A percentile compares a stretch with the other conserved stretches of the same genome.
phyloP scores from a whole-genome alignment of 202 grass and related monocot genomes.

The Dendrocalamus latiflorus region DNA sequence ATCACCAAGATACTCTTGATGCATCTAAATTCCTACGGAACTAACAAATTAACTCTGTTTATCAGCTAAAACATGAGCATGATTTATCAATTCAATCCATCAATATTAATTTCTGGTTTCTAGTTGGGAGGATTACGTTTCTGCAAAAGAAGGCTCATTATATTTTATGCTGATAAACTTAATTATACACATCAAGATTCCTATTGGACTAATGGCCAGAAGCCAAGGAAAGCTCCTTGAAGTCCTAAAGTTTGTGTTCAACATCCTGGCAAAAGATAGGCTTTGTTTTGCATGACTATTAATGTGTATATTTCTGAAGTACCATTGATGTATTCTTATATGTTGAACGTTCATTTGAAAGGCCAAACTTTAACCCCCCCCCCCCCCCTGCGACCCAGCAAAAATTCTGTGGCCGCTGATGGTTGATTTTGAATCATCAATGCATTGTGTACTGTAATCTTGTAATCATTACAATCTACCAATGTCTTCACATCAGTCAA shows the following conservation, averaged over 20 bases:
- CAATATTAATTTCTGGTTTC: neutral
- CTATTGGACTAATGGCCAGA: neutral
- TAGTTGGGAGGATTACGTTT: neutral
- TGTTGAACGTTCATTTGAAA: neutral
- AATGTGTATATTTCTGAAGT: slow-evolving; percentile 1
- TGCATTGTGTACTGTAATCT: neutral
- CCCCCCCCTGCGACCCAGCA: too few relatives aligned
- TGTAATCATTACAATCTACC: neutral
- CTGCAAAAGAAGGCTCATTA: neutral
- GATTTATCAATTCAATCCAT: neutral
- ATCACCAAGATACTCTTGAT: neutral
- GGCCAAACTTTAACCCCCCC: neutral
- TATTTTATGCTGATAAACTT: neutral
- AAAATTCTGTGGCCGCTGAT: neutral
- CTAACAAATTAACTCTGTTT: slow-evolving; percentile 6
- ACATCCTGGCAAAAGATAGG: neutral
- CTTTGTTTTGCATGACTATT: neutral
- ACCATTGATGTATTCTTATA: neutral
- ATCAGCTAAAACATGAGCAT: neutral
- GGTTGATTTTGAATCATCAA: neutral
- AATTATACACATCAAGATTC: neutral
- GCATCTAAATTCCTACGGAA: neutral
- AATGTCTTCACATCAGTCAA: neutral
- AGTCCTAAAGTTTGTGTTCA: neutral
- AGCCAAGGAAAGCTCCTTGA: neutral